phyloP scores from a whole-genome alignment of 108 stramenopile species.

The Skeletonema potamos region DNA sequence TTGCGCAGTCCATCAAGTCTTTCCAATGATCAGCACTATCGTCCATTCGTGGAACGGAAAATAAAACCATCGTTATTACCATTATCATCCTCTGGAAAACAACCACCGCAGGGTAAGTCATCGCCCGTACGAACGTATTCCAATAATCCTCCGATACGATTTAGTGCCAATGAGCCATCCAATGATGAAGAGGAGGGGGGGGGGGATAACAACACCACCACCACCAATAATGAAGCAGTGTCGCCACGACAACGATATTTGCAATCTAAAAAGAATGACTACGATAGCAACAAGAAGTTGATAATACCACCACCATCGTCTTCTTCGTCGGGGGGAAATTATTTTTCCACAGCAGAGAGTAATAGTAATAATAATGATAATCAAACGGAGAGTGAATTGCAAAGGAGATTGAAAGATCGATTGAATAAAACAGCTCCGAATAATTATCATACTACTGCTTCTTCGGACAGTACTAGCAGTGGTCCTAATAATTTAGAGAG shows the following conservation, averaged over 20 bases:
- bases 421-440: background rate
- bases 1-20: background rate
- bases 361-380: too few species aligned
- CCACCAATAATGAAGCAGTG: background rate
- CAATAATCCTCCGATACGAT: background rate
- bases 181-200: background rate
- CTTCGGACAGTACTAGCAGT: background rate
- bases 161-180: background rate
- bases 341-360: background rate
- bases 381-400: slow-evolving; percentile 7
- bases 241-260: background rate
- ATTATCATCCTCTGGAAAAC: background rate
- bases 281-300: background rate
- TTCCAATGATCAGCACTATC: background rate
- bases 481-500: too few species aligned
- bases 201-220: background rate
- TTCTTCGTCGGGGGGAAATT: background rate
- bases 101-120: too few species aligned
- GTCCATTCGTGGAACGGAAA: background rate
- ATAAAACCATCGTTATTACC: background rate
- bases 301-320: background rate
- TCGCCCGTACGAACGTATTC: background rate
- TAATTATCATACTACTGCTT: background rate
- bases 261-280: background rate
- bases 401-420: slow-evolving; percentile 4